Evolutionary conservation across 306 rosid species (phyloP).

Genomic region (Herpetospermum pedunculosum): DNA sequence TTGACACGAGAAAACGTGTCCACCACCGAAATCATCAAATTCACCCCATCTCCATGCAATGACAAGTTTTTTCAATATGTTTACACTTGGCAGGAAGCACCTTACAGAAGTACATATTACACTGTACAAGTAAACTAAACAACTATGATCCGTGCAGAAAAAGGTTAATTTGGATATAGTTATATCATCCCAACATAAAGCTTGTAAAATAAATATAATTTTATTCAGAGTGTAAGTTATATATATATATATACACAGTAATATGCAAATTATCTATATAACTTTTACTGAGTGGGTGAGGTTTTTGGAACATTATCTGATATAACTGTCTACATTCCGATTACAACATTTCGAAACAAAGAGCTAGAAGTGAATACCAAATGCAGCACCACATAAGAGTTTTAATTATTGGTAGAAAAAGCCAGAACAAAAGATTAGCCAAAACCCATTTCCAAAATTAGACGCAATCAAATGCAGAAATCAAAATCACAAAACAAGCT

Average conservation of each 20-base stretch:
- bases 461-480: neutral
- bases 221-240: neutral
- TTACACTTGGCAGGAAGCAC: neutral
- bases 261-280: neutral
- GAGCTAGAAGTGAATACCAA: neutral
- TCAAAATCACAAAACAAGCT: neutral
- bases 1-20: neutral
- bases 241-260: neutral
- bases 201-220: neutral
- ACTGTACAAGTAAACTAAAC: neutral
- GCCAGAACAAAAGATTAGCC: neutral
- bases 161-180: neutral
- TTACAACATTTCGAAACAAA: neutral
- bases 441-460: neutral
- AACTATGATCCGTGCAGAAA: neutral
- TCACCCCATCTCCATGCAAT: neutral
- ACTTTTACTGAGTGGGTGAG: neutral
- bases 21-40: neutral
- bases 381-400: neutral
- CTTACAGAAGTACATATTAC: neutral
- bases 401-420: neutral
- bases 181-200: neutral
- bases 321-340: neutral
- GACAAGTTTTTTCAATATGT: neutral
- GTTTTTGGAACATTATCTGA: neutral